Conservation (phyloP, 1,284 basidiomycete genomes). For the Trametes polyzona region DNA sequence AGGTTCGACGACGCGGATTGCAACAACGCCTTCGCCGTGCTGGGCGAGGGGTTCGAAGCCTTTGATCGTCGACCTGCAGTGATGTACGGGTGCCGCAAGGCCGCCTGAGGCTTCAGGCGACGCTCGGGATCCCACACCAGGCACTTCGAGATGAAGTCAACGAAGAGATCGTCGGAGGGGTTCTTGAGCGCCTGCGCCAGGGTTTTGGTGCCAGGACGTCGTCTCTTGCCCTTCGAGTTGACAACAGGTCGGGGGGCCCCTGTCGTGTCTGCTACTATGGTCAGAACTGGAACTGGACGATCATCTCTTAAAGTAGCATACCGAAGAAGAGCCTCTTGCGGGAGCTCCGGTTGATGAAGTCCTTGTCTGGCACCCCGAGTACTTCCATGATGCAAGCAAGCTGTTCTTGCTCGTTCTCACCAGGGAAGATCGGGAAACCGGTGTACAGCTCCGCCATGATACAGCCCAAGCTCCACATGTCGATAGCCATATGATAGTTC, state of each 20-base stretch:
- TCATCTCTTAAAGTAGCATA: conserved; percentile 41
- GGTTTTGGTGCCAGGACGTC: conserved; percentile 90
- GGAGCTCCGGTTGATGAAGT: conserved; percentile 92
- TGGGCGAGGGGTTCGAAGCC: conserved; percentile 45
- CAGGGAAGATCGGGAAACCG: conserved; percentile 99
- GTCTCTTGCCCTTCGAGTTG: conserved; percentile 94
- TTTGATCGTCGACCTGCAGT: conserved; percentile 63
- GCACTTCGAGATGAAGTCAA: conserved; percentile 95
- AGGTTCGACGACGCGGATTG: conserved; percentile 46
- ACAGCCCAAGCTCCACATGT: conserved; percentile 98
- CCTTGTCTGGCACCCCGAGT: conserved; percentile 92
- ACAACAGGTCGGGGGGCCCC: conserved; percentile 92
- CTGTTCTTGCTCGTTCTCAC: conserved; percentile 99
- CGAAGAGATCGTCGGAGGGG: conserved; percentile 81
- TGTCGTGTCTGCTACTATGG: conserved; percentile 72
- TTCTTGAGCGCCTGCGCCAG: conserved; percentile 88
- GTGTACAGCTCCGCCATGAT: conserved; percentile 98
- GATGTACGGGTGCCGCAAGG: conserved; percentile 91
- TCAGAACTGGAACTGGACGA: neutral
- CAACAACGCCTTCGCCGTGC: conserved; percentile 52
- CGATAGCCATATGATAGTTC: conserved; percentile 95
- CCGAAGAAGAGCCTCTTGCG: conserved; percentile 97
- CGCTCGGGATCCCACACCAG: conserved; percentile 98
- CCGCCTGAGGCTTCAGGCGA: conserved; percentile 92
- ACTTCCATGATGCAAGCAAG: conserved; percentile 99